phyloP scores from a whole-genome alignment of 179 eudicot genomes.

The Corrigiola litoralis region DNA sequence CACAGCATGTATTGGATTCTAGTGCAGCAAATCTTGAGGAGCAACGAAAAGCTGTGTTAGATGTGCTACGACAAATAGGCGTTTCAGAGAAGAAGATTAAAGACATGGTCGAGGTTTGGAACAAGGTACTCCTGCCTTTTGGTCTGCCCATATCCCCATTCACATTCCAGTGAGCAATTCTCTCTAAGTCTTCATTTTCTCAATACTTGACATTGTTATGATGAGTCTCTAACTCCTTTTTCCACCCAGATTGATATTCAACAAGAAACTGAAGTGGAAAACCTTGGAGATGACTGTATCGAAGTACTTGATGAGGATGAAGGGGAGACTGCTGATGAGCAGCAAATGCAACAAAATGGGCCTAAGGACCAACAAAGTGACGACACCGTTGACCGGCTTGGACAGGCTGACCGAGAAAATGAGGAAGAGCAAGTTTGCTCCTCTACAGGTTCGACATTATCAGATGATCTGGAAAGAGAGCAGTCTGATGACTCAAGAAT shows the following conservation, averaged over 20 bases:
- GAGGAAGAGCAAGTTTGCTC: conserved; percentile 28
- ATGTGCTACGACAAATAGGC: conserved; percentile 81
- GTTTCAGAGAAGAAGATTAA: conserved; percentile 79
- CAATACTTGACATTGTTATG: neutral
- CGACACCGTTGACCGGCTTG: conserved; percentile 44
- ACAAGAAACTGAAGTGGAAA: conserved; percentile 28
- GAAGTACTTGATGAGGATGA: conserved; percentile 21
- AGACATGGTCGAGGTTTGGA: conserved; percentile 95
- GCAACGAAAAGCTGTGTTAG: conserved; percentile 67
- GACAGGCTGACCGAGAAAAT: conserved; percentile 24
- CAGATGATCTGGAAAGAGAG: conserved; percentile 17
- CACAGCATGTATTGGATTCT: conserved; percentile 93
- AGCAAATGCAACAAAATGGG: conserved; percentile 19
- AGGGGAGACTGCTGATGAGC: conserved; percentile 24
- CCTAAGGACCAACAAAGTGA: conserved; percentile 27
- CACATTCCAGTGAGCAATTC: neutral
- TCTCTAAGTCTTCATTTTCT: no score
- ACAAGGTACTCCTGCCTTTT: conserved; percentile 50
- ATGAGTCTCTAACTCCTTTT: neutral
- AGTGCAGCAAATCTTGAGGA: conserved; percentile 75
- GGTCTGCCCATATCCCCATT: neutral
- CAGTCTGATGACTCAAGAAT: conserved; percentile 6
- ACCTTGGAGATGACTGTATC: conserved; percentile 21
- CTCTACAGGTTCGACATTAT: conserved; percentile 25
- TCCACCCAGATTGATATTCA: conserved; percentile 63